A percentile compares a stretch with the other conserved stretches of the same genome.
phyloP scores from a whole-genome alignment of 2,329 filamentous ascomycete genomes.

The Sarocladiaceae sp. region DNA sequence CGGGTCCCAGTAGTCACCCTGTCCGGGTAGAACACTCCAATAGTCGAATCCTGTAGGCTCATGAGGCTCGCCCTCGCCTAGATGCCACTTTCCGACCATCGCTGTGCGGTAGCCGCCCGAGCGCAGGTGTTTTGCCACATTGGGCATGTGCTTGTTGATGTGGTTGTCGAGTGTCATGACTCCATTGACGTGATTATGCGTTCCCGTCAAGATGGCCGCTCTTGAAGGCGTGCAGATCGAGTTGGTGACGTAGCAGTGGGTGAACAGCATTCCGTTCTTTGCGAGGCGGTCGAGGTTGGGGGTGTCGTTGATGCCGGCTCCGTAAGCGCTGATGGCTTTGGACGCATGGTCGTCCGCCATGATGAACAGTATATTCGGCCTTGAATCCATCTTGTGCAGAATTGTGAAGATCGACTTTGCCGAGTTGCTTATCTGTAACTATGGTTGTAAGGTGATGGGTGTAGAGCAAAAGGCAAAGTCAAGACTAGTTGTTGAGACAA shows the following conservation, averaged over 20 bases:
- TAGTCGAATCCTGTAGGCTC: constrained; percentile 45
- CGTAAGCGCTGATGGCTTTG: constrained; percentile 42
- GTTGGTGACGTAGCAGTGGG: constrained; percentile 50
- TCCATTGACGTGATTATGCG: constrained; percentile 46
- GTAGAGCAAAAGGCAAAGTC: no score
- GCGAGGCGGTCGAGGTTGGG: constrained; percentile 45
- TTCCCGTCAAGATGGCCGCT: constrained; percentile 42
- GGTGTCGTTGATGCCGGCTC: constrained; percentile 44
- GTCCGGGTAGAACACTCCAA: constrained; percentile 44
- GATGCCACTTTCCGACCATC: constrained; percentile 49
- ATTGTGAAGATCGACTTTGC: constrained; percentile 3
- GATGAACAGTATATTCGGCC: constrained; percentile 37
- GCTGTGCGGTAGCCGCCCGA: constrained; percentile 37
- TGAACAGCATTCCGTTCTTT: constrained; percentile 42
- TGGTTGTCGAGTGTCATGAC: constrained; percentile 42
- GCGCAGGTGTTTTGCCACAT: constrained; percentile 43
- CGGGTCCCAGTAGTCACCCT: constrained; percentile 47
- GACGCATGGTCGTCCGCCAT: constrained; percentile 49
- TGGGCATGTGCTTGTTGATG: constrained; percentile 44
- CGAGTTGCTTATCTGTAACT: constrained; percentile 12
- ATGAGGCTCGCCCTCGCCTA: constrained; percentile 39
- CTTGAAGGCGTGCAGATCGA: constrained; percentile 46
- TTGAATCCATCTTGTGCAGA: constrained; percentile 1
- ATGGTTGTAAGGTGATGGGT: no score
- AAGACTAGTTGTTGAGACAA: no score